Evolutionary conservation across 768 basidiomycete genomes (phyloP), one percentile per base, ranked within the genome.

Genomic region (Hericium alpestre): DNA sequence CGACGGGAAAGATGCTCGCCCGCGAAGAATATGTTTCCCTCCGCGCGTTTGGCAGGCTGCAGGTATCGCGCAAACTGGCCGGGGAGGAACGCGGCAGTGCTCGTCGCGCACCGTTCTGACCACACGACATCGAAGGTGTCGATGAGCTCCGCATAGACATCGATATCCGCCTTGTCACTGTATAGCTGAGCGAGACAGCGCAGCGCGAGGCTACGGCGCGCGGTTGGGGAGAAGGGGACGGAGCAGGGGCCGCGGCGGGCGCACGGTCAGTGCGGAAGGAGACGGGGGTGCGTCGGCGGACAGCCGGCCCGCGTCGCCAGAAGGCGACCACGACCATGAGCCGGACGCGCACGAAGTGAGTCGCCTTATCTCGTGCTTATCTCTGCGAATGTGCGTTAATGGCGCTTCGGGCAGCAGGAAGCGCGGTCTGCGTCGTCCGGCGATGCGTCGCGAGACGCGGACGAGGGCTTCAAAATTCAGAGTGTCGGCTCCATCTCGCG

Each of bases 41-140:
- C 66, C 15, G 61, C 59, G 18, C 23, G 41, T 12, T 61, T 61
- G 12, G 61, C 60, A 1, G 55, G 57, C 20, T 61, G 65, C 39
- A 66, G 61, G 51, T 58, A 59, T 8, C 58, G 49, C 11, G 55
- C 39, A 25, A 67, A 66, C 23, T 67, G 66, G 43, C 66, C 67
- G 0, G 66, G 66, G 47, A 68, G 56, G 56, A 66, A 68, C 65
- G 65, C 66, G n/a, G 66, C 65, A 37, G 64, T 67, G 13, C 66
- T 65, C 16, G 64, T 65, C 10, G 63, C 60, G 47, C 56, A 61
- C 16, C 60, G 58, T 22, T 59, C 57, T 2, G 67, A 66, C 67
- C 66, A 68, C 40, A 53, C 59, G 13, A 63, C 59, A 38, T 65
- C 66, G 7, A 62, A 59, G 4, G 64, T 48, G 41, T 60, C 61